Evolutionary conservation across 1,284 basidiomycete species (phyloP).

Genomic region (Psilocybe mexicana): DNA sequence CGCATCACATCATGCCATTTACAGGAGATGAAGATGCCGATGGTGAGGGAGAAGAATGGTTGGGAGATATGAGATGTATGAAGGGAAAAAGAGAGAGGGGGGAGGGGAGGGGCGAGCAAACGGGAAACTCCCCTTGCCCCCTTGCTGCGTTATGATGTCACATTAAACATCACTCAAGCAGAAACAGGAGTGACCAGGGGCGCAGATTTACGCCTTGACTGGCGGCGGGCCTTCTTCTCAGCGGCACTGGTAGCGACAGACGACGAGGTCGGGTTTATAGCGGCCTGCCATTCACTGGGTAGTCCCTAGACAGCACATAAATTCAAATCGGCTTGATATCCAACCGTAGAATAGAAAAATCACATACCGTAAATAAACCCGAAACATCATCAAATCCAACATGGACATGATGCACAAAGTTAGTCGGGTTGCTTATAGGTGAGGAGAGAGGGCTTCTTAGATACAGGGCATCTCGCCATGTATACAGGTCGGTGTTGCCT

Average conservation of each 20-base stretch:
- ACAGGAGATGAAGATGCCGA: no score
- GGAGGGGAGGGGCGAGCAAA: no score
- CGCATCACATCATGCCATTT: no score
- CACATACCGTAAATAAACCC: slow-evolving; percentile 31
- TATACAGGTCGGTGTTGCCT: slow-evolving; percentile 28
- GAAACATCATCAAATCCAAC: slow-evolving; percentile 30
- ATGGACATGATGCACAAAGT: slow-evolving; percentile 34
- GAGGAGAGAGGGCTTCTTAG: slow-evolving; percentile 23
- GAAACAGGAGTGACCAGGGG: slow-evolving; percentile 9
- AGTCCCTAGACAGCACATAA: slow-evolving; percentile 12
- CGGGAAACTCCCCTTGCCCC: no score
- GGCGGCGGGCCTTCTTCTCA: slow-evolving; percentile 17
- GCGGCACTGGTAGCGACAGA: background rate
- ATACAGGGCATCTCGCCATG: slow-evolving; percentile 32
- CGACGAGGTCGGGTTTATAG: slow-evolving; percentile 4
- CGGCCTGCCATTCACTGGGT: slow-evolving; percentile 17
- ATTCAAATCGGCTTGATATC: background rate
- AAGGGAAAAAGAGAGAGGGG: no score
- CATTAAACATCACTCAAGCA: background rate
- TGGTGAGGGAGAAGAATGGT: no score
- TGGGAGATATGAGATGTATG: no score
- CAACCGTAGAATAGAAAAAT: no score
- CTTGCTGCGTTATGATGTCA: no score
- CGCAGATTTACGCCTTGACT: slow-evolving; percentile 19
- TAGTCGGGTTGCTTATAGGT: slow-evolving; percentile 31